Percentiles rank a stretch among this genome's conserved stretches.
Conservation (phyloP, 371 early-diverging fungal species). For the Dipsacomyces acuminosporus region DNA sequence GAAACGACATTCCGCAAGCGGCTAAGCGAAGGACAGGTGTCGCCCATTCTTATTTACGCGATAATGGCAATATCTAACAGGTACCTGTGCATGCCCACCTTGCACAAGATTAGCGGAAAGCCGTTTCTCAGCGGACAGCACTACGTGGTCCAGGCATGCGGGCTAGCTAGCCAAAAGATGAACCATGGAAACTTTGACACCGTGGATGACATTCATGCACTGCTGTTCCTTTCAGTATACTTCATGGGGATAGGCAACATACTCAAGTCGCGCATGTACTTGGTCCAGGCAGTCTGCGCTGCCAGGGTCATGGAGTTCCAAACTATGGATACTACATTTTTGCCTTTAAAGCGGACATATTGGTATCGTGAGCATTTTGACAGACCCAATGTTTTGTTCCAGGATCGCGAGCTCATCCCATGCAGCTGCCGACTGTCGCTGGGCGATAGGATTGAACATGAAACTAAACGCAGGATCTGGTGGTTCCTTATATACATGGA, state of each 20-base stretch:
- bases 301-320: conserved; percentile 42
- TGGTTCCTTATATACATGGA: conserved; percentile 45
- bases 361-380: conserved; percentile 32
- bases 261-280: conserved; percentile 44
- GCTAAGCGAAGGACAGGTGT: conserved; percentile 19
- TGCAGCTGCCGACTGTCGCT: conserved; percentile 26
- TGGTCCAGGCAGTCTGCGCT: conserved; percentile 45
- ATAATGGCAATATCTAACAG: conserved; percentile 44
- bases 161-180: conserved; percentile 35
- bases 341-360: conserved; percentile 30
- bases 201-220: conserved; percentile 31
- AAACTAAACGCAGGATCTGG: conserved; percentile 43
- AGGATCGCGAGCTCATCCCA: background rate
- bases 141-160: conserved; percentile 34
- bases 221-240: conserved; percentile 44
- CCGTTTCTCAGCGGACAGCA: conserved; percentile 45
- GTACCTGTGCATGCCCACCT: conserved; percentile 38
- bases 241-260: conserved; percentile 46
- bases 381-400: conserved; percentile 5
- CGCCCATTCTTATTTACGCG: conserved; percentile 41
- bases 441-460: conserved; percentile 23
- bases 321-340: conserved; percentile 36
- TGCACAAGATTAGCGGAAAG: conserved; percentile 44
- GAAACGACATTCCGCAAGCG: conserved; percentile 34
- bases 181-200: conserved; percentile 37